phyloP scores from a whole-genome alignment of 2,329 filamentous ascomycete species.

The Chalaropsis thielavioides region DNA sequence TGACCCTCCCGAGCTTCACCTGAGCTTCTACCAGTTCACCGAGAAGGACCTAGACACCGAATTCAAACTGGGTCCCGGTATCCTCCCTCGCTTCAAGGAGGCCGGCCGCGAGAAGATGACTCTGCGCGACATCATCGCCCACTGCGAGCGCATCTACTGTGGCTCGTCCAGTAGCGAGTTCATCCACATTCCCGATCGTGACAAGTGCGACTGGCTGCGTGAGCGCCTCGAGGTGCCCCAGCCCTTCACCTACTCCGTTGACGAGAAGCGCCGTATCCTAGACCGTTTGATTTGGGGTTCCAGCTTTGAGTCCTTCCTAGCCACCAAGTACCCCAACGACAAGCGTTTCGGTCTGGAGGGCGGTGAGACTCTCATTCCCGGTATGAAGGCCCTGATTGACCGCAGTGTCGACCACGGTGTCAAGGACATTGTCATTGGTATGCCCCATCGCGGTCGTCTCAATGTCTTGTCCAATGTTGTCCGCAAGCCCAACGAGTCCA shows the following conservation, averaged over 20 bases:
- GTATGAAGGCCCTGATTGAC: conserved; percentile 98
- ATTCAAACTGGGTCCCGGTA: conserved; percentile 84
- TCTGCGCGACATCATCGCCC: conserved; percentile 78
- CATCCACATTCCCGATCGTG: conserved; percentile 94
- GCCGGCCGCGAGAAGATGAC: conserved; percentile 91
- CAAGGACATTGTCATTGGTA: conserved; percentile 98
- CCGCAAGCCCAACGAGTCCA: conserved; percentile 97
- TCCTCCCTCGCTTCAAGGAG: conserved; percentile 82
- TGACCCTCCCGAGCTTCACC: conserved; percentile 81
- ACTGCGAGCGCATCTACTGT: conserved; percentile 92
- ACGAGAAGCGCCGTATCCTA: conserved; percentile 94
- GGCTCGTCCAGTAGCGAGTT: conserved; percentile 97
- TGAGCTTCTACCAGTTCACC: conserved; percentile 89
- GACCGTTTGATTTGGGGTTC: conserved; percentile 98
- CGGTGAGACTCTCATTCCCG: conserved; percentile 89
- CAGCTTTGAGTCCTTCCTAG: conserved; percentile 88
- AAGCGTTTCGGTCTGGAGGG: conserved; percentile 98
- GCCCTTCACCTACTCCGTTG: conserved; percentile 93
- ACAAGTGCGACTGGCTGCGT: conserved; percentile 96
- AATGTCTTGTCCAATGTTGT: conserved; percentile 98
- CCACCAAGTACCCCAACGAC: conserved; percentile 98
- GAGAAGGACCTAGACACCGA: conserved; percentile 89
- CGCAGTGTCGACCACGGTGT: conserved; percentile 96
- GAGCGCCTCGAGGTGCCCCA: conserved; percentile 86
- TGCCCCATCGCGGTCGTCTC: conserved; percentile 96